phyloP scores from a whole-genome alignment of 1,139 yeast genomes.

The Lodderomyces oxycetoniae region DNA sequence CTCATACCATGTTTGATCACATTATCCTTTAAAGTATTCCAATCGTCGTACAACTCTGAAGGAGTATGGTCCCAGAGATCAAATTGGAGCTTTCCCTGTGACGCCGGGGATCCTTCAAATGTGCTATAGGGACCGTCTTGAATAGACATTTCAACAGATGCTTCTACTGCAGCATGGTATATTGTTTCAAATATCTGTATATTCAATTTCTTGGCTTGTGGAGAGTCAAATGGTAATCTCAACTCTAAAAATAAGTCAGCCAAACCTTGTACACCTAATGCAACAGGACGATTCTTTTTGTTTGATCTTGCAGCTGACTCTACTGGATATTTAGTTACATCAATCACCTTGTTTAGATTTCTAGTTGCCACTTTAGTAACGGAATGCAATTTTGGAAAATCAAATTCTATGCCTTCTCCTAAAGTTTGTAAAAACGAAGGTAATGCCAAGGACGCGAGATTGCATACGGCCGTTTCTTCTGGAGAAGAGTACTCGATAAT shows the following conservation, averaged over 20 bases:
- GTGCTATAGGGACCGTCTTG: conserved; percentile 63
- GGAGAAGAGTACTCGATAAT: conserved; percentile 52
- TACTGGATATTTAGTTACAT: conserved; percentile 75
- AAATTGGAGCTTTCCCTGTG: conserved; percentile 70
- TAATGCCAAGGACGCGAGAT: conserved; percentile 50
- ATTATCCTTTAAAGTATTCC: conserved; percentile 65
- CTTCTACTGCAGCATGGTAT: conserved; percentile 80
- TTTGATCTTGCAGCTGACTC: conserved; percentile 65
- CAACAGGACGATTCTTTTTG: conserved; percentile 77
- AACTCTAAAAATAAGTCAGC: conserved; percentile 80
- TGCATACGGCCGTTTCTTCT: conserved; percentile 55
- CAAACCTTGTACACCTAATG: conserved; percentile 85
- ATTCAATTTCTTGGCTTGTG: conserved; percentile 65
- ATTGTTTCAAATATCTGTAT: conserved; percentile 84
- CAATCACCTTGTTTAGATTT: conserved; percentile 74
- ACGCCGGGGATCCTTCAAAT: conserved; percentile 77
- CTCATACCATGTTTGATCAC: conserved; percentile 64
- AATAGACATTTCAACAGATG: conserved; percentile 70
- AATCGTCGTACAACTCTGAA: conserved; percentile 60
- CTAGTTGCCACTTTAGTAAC: conserved; percentile 70
- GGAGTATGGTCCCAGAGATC: conserved; percentile 81
- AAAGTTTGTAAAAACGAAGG: conserved; percentile 36
- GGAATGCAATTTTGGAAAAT: conserved; percentile 65
- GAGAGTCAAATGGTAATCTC: conserved; percentile 75
- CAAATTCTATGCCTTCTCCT: conserved; percentile 45